Percentiles rank a stretch among this genome's conserved stretches.
Evolutionary conservation across 768 basidiomycete species (phyloP).

Genomic region (Macrolepiota dolichaula): DNA sequence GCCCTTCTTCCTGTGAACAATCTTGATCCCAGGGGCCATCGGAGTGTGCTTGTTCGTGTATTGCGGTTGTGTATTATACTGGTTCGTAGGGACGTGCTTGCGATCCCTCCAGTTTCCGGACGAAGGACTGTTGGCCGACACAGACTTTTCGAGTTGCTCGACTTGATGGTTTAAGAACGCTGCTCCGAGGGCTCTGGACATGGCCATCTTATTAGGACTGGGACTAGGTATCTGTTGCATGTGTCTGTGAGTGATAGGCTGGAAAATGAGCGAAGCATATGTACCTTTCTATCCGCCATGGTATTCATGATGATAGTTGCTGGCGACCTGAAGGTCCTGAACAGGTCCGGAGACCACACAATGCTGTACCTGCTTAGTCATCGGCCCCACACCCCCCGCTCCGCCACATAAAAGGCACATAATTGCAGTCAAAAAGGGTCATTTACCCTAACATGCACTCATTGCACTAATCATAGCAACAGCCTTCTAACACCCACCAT

Average conservation of each 20-base stretch:
- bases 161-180: conserved; percentile 88
- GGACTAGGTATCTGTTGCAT: conserved; percentile 22
- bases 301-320: conserved; percentile 12
- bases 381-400: conserved; percentile 4
- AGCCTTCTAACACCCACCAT: background rate
- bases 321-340: conserved; percentile 1
- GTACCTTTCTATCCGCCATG: conserved; percentile 32
- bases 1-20: conserved; percentile 27
- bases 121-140: conserved; percentile 43
- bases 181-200: conserved; percentile 85
- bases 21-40: conserved; percentile 28
- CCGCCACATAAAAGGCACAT: background rate
- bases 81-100: conserved; percentile 17
- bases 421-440: background rate
- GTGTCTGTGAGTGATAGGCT: background rate
- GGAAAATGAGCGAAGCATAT: background rate
- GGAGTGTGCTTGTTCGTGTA: conserved; percentile 27
- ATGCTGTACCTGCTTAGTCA: conserved; percentile 14
- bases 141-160: conserved; percentile 80
- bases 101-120: conserved; percentile 64
- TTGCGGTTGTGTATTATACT: conserved; percentile 15
- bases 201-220: conserved; percentile 60
- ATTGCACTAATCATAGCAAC: background rate
- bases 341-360: background rate
- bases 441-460: background rate